Evolutionary conservation across 495 filamentous ascomycete genomes (phyloP).

Genomic region (Aspergillus sparsus): DNA sequence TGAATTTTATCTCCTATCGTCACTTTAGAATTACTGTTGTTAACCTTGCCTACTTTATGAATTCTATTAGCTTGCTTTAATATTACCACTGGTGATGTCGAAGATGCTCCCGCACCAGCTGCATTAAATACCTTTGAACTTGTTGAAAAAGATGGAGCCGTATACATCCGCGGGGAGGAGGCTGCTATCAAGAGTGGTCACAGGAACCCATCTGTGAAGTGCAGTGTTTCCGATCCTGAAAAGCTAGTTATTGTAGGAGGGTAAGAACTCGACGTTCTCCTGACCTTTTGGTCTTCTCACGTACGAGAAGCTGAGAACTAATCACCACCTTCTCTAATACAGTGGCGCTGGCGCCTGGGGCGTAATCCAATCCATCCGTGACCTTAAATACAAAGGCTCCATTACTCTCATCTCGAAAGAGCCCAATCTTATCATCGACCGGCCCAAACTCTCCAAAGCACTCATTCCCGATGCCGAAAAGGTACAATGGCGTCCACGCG

Average conservation of each 20-base stretch:
- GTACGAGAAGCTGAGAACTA: background rate
- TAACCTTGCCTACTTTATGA: background rate
- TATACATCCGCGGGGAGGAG: conserved; percentile 84
- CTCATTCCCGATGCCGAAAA: conserved; percentile 80
- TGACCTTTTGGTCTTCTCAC: background rate
- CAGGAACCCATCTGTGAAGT: conserved; percentile 71
- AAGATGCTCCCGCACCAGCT: conserved; percentile 89
- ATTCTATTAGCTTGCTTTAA: conserved; percentile 78
- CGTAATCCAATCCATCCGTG: conserved; percentile 75
- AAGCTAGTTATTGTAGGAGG: conserved; percentile 87
- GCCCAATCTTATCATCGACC: conserved; percentile 82
- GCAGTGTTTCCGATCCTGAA: conserved; percentile 61
- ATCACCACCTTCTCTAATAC: conserved; percentile 1
- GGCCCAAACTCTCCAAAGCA: conserved; percentile 94
- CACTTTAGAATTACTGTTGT: background rate
- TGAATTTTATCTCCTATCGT: background rate
- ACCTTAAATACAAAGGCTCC: conserved; percentile 74
- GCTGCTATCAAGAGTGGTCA: conserved; percentile 73
- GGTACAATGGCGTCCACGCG: conserved; percentile 68
- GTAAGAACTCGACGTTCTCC: conserved; percentile 35
- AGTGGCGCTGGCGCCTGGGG: conserved; percentile 81
- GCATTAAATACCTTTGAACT: conserved; percentile 78
- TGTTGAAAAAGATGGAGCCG: conserved; percentile 71
- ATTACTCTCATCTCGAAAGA: conserved; percentile 87
- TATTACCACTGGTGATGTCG: conserved; percentile 83